Conservation (phyloP, 495 filamentous ascomycete genomes). For the Hamigera avellanea region DNA sequence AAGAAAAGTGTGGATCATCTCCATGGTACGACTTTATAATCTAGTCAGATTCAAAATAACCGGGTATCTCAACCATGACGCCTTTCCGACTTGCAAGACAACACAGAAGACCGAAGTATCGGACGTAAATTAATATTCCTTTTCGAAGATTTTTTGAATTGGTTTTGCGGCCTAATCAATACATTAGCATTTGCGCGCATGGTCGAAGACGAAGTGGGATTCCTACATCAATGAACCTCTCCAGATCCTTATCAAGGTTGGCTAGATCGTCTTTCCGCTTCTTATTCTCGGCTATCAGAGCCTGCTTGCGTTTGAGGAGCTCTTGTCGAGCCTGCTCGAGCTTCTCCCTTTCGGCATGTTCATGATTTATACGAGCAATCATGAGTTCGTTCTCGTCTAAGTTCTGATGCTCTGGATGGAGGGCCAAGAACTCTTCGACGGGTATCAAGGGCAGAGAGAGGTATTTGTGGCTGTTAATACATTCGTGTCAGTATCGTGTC, state of each 20-base stretch:
- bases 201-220: background rate
- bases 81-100: constrained; percentile 3
- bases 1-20: no score
- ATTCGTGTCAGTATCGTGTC: constrained; percentile 2
- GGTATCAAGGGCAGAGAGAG: constrained; percentile 73
- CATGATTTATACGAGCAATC: constrained; percentile 85
- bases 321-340: constrained; percentile 80
- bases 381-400: constrained; percentile 69
- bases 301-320: constrained; percentile 81
- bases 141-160: constrained; percentile 73
- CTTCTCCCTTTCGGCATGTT: constrained; percentile 72
- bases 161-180: constrained; percentile 61
- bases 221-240: constrained; percentile 71
- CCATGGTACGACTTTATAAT: background rate
- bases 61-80: constrained; percentile 29
- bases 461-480: constrained; percentile 64
- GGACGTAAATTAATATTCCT: constrained; percentile 39
- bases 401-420: constrained; percentile 63
- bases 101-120: background rate
- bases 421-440: constrained; percentile 66
- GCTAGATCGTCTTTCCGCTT: constrained; percentile 87
- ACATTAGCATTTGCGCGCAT: background rate
- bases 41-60: constrained; percentile 4
- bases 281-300: constrained; percentile 86
- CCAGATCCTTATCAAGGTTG: constrained; percentile 76